Evolutionary conservation across 306 rosid genomes (phyloP), one percentile per base, ranked within the genome.

Genomic region (Begonia loranthoides): DNA sequence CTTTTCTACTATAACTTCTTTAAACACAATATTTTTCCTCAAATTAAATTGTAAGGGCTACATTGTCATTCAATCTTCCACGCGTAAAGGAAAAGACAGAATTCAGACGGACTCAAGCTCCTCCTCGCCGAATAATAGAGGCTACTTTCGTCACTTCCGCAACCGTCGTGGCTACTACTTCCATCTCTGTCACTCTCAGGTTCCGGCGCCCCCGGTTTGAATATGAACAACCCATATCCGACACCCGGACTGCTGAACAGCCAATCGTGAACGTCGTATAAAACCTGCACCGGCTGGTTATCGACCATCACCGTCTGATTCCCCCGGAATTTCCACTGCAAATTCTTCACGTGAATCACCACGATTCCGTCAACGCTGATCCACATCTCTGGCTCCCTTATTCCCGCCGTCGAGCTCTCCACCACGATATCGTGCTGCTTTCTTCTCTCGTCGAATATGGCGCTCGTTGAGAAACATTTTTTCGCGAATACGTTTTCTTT

Each of bases 251-350:
- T 66, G 21, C 76, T 62, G 51, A 89, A 89, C 50, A 89, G 64
- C 97, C 97, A 89, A 22, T 81, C 93, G 45, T 81, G 77, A 1
- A 89, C 97, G 51, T 89, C 95, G 89, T 89, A 89, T 9, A 77
- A 74, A 12, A 89, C 89, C 34, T 84, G 93, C 16, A 89, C 73
- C 12, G 93, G 79, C 47, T 75, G 79, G 49, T 57, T 73, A 40
- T 79, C 79, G 14, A 89, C 79, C 55, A 58, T 2, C 7, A 89
- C 78, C 0, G 84, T 89, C 45, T 89, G 93, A 36, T 88, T 89
- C 41, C 97, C 97, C 11, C 97, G 55, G 15, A 88, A 84, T 48
- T 89, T 89, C 97, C 95, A 89, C 8, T 89, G 93, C 71, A 89
- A 62, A 15, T 84, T 89, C 79, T 69, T 79, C 1, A 89, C 82